Conservation (phyloP, 164 flowering plant genomes). For the Amborella trichopoda region DNA sequence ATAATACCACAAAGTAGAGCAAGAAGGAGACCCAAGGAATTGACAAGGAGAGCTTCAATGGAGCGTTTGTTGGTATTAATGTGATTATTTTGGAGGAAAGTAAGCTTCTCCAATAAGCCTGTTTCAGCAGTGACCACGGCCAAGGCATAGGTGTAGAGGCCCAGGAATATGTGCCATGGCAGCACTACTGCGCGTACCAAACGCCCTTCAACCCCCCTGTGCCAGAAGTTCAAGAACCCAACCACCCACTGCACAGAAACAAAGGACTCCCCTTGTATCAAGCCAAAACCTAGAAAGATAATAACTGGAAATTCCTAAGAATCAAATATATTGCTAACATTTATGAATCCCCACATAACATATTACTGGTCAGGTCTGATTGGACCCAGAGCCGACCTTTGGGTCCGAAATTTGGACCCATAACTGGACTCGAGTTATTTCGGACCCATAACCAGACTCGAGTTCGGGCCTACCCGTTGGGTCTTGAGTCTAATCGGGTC, state of each 20-base stretch:
- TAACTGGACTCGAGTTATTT: too few species aligned
- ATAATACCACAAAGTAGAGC: slow-evolving; percentile 68
- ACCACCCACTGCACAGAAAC: slow-evolving; percentile 83
- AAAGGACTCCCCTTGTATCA: too few species aligned
- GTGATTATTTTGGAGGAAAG: slow-evolving; percentile 51
- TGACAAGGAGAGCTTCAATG: slow-evolving; percentile 58
- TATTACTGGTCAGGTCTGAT: too few species aligned
- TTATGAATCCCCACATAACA: too few species aligned
- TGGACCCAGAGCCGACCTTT: too few species aligned
- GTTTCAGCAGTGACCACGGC: slow-evolving; percentile 91
- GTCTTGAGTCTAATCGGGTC: too few species aligned
- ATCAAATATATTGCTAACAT: too few species aligned
- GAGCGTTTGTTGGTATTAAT: slow-evolving; percentile 29
- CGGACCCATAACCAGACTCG: too few species aligned
- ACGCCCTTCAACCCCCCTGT: slow-evolving; percentile 54
- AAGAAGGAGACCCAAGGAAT: slow-evolving; percentile 59
- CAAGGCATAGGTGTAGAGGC: slow-evolving; percentile 73
- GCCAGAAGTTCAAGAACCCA: slow-evolving; percentile 92
- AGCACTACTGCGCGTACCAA: slow-evolving; percentile 30
- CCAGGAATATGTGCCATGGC: slow-evolving; percentile 88
- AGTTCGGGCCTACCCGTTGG: too few species aligned
- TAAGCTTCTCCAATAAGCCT: slow-evolving; percentile 81
- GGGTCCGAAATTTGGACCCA: too few species aligned
- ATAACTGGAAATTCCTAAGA: too few species aligned
- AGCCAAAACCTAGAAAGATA: too few species aligned